phyloP scores from a whole-genome alignment of 257 asterid species.

The Cinchona pubescens region DNA sequence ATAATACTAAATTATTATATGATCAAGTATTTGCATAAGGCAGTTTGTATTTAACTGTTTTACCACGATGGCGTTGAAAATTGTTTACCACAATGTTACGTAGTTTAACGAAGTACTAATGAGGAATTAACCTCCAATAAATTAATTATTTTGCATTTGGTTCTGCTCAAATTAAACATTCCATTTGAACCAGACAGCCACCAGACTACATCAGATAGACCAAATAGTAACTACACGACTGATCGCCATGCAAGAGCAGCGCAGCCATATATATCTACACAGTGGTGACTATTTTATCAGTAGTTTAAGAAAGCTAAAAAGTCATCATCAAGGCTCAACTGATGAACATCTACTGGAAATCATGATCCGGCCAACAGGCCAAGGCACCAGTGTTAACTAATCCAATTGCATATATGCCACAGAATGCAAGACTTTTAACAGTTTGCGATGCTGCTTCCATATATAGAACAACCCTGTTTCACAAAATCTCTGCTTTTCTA shows the following conservation, averaged over 20 bases:
- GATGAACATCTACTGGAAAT: background rate
- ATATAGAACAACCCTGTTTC: slow-evolving; percentile 8
- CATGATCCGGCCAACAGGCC: background rate
- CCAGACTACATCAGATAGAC: background rate
- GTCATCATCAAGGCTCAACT: background rate
- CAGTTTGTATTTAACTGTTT: background rate
- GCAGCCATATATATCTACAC: background rate
- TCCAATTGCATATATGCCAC: background rate
- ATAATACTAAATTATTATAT: no score
- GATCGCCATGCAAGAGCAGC: background rate
- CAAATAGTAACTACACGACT: background rate
- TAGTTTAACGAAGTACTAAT: background rate
- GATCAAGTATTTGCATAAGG: background rate
- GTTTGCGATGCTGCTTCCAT: slow-evolving; percentile 6
- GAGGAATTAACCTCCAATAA: background rate
- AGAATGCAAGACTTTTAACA: background rate
- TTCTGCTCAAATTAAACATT: background rate
- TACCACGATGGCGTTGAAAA: background rate
- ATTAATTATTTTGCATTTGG: background rate
- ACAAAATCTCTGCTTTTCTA: slow-evolving; percentile 13
- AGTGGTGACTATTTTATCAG: background rate
- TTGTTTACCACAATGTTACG: background rate
- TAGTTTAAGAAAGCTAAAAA: background rate
- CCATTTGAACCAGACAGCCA: background rate
- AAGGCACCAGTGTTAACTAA: background rate